Conservation (phyloP, 176 grass and related monocot genomes). For the Cocos nucifera region DNA sequence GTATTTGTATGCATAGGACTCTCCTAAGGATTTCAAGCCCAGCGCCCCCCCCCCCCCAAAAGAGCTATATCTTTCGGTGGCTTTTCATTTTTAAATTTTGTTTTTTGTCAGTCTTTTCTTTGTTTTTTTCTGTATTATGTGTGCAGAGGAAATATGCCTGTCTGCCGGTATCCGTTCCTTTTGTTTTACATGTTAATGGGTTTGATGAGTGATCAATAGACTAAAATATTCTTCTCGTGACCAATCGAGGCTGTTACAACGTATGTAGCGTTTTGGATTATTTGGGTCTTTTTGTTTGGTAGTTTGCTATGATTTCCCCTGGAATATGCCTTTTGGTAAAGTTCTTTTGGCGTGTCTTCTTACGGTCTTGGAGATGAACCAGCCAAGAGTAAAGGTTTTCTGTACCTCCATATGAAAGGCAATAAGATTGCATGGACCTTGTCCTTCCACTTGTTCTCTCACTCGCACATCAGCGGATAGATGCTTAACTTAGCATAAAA, state of each 20-base stretch:
- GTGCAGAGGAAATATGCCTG: too few species aligned
- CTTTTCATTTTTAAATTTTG: neutral
- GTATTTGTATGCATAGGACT: too few species aligned
- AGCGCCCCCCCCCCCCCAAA: too few species aligned
- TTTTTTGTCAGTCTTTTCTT: neutral
- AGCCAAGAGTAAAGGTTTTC: neutral
- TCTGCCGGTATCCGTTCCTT: too few species aligned
- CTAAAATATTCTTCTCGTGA: conserved; percentile 15
- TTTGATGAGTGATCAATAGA: neutral
- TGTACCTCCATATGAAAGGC: conserved; percentile 1
- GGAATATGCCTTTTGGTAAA: conserved; percentile 4
- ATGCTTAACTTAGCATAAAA: too few species aligned
- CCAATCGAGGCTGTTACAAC: conserved; percentile 1
- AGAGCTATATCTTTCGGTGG: too few species aligned
- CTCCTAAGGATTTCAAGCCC: too few species aligned
- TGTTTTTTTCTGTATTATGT: neutral
- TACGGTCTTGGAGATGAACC: neutral
- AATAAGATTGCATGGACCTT: too few species aligned
- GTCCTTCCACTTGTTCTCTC: too few species aligned
- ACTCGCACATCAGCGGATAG: too few species aligned
- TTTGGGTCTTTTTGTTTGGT: conserved; percentile 4
- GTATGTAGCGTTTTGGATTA: neutral
- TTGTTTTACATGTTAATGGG: too few species aligned
- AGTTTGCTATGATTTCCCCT: neutral
- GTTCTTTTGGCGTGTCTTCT: neutral